Evolutionary conservation across 1,284 basidiomycete species (phyloP), one percentile per base, ranked within the genome.

Genomic region (Tylopilus sp.): DNA sequence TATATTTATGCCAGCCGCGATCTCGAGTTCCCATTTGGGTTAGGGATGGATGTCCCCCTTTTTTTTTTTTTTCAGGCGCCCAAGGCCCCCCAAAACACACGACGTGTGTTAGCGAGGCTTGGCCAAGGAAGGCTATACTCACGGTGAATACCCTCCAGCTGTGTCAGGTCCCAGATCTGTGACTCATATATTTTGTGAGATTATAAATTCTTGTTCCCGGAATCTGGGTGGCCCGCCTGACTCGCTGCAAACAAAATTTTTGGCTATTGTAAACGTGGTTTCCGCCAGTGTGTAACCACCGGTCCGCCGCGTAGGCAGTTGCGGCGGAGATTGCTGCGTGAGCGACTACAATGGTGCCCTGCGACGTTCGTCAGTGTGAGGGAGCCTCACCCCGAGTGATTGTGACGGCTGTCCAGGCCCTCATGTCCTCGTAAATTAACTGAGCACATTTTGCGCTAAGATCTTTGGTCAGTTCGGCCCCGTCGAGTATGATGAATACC

Each of bases 41-140:
- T 46, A 43, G 41, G 40, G 43, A 53, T 43, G 41, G 44, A 25
- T 13, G 46, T 45, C 60, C 49, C 45, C 59, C 6, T 6, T 23
- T 6, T 23, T 23, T 23, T 65, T 61, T 65, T 55, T 61, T 37
- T 36, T 19, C 49, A 52, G 52, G 52, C 56, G 59, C 64, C 51
- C 52, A 55, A 53, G 58, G 47, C 58, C 57, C 65, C 63, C 51
- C 55, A 54, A 55, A 58, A 50, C 46, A 53, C 55, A 59, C 51
- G 36, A 49, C 53, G 53, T 61, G 43, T 64, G 61, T 66, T 55
- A 56, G 58, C 53, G 54, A 61, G 50, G 29, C 59, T 52, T 57
- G 54, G 35, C 65, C 62, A 53, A 48, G 56, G 63, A 66, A 60
- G 65, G 63, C 46, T 66, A 68, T 65, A 63, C 62, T 68, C 54